These are phyloP conservation scores for Echites panduratus DNA, from an alignment of 257 asterid genomes.

Conservation along the genomic window DNA sequence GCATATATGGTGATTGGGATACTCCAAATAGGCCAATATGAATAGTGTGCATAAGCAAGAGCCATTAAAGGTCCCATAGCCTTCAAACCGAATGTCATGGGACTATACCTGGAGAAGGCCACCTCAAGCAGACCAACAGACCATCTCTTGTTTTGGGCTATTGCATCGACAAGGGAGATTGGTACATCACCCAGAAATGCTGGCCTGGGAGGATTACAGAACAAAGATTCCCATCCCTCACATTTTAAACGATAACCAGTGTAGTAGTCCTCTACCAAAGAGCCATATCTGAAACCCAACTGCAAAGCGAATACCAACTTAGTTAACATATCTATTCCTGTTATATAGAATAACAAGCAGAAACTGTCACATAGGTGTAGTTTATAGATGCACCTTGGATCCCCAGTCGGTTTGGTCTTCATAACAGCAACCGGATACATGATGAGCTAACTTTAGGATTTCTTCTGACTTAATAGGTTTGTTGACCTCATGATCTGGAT, in stretches of 20 bases:
- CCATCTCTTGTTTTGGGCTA: slow-evolving; percentile 64
- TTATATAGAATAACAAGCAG: background rate
- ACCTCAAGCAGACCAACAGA: slow-evolving; percentile 68
- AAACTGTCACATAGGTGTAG: background rate
- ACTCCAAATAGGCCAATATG: slow-evolving; percentile 62
- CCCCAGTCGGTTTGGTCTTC: slow-evolving; percentile 64
- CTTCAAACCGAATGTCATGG: slow-evolving; percentile 45
- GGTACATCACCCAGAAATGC: slow-evolving; percentile 68
- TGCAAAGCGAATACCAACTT: slow-evolving; percentile 13
- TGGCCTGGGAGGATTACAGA: slow-evolving; percentile 51
- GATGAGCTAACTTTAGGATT: slow-evolving; percentile 36
- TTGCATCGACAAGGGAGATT: slow-evolving; percentile 43
- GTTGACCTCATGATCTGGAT: slow-evolving; percentile 33
- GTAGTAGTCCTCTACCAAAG: slow-evolving; percentile 68
- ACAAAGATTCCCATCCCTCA: slow-evolving; percentile 73
- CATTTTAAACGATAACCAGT: slow-evolving; percentile 59
- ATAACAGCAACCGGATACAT: slow-evolving; percentile 46
- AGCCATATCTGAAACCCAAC: slow-evolving; percentile 73
- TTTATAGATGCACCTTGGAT: slow-evolving; percentile 34
- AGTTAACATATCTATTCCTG: background rate
- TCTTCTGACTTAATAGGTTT: slow-evolving; percentile 27
- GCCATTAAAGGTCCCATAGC: slow-evolving; percentile 46
- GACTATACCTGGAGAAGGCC: slow-evolving; percentile 43
- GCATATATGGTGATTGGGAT: slow-evolving; percentile 48
- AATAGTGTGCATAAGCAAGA: slow-evolving; percentile 47